Evolutionary conservation across 495 filamentous ascomycete species (phyloP).

Genomic region (Daldinia vernicosa): DNA sequence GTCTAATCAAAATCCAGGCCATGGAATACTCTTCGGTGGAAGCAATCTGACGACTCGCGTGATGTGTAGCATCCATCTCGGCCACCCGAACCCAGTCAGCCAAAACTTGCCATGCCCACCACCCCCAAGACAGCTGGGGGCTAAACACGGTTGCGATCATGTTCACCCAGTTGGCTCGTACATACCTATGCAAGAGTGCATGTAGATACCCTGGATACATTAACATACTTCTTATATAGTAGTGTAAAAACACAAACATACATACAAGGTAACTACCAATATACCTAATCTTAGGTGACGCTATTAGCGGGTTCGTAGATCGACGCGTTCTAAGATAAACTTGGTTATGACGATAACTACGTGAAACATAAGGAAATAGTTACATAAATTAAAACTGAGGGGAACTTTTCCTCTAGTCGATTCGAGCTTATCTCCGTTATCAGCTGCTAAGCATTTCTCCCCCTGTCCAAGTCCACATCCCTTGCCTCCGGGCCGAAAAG

Average conservation of each 20-base stretch:
- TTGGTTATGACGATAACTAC: background rate
- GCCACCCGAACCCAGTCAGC: background rate
- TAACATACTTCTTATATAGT: too few species aligned
- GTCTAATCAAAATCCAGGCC: background rate
- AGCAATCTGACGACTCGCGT: conserved; percentile 5
- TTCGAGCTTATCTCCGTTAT: background rate
- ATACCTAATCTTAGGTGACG: too few species aligned
- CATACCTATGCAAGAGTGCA: background rate
- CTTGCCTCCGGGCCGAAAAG: conserved; percentile 6
- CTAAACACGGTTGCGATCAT: background rate
- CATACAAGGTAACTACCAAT: too few species aligned
- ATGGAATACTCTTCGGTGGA: background rate
- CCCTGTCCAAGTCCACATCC: background rate
- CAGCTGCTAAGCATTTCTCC: background rate
- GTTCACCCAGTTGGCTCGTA: too few species aligned
- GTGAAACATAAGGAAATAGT: background rate
- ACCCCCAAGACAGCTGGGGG: background rate
- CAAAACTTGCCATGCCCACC: background rate
- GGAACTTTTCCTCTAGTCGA: background rate
- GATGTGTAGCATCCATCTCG: background rate
- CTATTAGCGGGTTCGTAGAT: too few species aligned
- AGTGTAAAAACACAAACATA: too few species aligned
- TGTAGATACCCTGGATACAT: background rate
- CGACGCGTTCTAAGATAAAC: background rate
- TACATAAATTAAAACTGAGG: background rate